Evolutionary conservation across 2,329 filamentous ascomycete species (phyloP), one percentile per base, ranked within the genome.

Genomic region (Aureobasidium mangrovei): DNA sequence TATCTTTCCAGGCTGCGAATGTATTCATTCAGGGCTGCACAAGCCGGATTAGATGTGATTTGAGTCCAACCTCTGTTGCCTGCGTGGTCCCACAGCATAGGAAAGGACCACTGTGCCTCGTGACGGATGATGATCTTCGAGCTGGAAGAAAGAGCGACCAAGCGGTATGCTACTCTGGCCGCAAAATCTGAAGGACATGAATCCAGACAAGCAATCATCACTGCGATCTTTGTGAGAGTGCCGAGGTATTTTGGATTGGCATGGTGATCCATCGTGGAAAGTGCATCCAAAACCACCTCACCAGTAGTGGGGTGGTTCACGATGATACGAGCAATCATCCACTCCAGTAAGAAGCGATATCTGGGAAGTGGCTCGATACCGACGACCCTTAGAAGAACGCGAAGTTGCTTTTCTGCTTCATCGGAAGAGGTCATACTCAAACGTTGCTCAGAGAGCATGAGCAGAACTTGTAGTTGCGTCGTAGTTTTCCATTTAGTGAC

Each of bases 111-210:
- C 53, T 75, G 76, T 2, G 76, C 74, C 61, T 79, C 77, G 55
- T 78, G 75, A 6, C 77, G 69, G n/a, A 79, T 72, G 32, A 74
- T 71, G 1, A 78, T 71, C 57, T 78, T 79, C 3, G 74, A 72
- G 33, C 73, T 77, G 3, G 73, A 69, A 0, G 70, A 70, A 18
- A 74, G 69, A 0, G 70, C 66, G 2, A 72, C 67, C 12, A 77
- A 67, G 45, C 70, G 66, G 26, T 69, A 69, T 47, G 72, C 69
- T 7, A 76, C 64, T 10, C 65, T 59, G 3, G 66, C 49, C 1
- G 68, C 66, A 54, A 74, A 76, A 0, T 64, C 61, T 49, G 72
- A 67, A 0, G 65, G 64, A 2, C 64, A 58, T 26, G 68, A 61
- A 2, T 69, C 57, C 24, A 68, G 67, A 6, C 69, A 70, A 4